phyloP scores from a whole-genome alignment of 495 filamentous ascomycete genomes.

The Jackrogersella multiformis region DNA sequence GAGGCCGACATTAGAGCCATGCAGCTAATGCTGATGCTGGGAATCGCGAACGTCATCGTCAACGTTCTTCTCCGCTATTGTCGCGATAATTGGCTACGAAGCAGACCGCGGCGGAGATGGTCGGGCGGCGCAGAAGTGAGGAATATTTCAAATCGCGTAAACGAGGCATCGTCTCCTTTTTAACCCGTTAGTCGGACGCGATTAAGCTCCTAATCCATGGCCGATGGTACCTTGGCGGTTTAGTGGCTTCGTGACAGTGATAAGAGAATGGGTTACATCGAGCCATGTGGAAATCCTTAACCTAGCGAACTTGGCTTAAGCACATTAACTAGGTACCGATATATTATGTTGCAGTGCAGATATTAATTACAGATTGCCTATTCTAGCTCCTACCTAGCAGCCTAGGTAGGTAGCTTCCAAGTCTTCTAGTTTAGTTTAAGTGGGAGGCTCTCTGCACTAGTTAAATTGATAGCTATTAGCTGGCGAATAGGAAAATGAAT shows the following conservation, averaged over 20 bases:
- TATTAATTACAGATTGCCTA: background rate
- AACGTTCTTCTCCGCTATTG: background rate
- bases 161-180: background rate
- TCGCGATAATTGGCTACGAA: background rate
- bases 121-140: background rate
- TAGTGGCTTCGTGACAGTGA: constrained; percentile 4
- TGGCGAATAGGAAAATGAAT: too few species aligned
- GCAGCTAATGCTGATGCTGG: background rate
- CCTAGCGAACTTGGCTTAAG: background rate
- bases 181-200: background rate
- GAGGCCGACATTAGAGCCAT: background rate
- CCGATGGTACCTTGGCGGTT: background rate
- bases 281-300: constrained; percentile 1
- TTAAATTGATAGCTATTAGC: too few species aligned
- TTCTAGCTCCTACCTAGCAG: background rate
- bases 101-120: background rate
- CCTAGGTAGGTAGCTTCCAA: too few species aligned
- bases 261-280: constrained; percentile 8
- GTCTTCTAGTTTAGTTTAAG: too few species aligned
- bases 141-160: background rate
- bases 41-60: background rate
- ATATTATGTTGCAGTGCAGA: background rate
- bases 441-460: too few species aligned
- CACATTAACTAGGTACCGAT: background rate
- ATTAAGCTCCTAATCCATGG: background rate